These are phyloP conservation scores for Diplodia seriata DNA, from an alignment of 2,329 filamentous ascomycete species.

Conservation along the genomic window DNA sequence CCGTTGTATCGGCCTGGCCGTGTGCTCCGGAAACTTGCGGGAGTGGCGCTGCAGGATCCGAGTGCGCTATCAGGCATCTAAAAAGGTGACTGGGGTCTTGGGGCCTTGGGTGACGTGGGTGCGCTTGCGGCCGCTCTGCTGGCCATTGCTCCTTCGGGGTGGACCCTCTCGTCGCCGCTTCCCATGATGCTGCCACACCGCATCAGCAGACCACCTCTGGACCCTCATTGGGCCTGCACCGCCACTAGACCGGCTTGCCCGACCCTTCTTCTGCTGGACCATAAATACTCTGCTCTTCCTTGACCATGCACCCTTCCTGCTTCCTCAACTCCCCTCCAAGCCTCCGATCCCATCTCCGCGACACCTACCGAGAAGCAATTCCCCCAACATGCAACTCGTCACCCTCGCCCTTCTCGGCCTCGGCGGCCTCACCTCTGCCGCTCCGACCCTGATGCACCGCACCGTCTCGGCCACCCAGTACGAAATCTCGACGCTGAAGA, in stretches of 20 bases:
- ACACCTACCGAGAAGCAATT: not conserved
- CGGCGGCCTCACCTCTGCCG: constrained; percentile 1
- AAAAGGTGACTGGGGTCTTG: not conserved
- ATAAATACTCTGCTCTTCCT: not conserved
- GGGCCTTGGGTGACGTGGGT: not conserved
- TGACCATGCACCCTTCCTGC: not conserved
- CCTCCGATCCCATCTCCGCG: not conserved
- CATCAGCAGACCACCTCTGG: not conserved
- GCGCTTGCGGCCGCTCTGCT: not conserved
- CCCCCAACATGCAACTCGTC: constrained; percentile 21
- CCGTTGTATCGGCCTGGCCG: constrained; percentile 2
- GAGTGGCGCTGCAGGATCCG: not conserved
- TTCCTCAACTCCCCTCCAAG: not conserved
- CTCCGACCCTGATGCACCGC: constrained; percentile 18
- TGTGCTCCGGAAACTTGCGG: constrained; percentile 12
- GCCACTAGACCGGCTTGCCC: not conserved
- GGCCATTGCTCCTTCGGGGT: not conserved
- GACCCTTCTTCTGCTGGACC: not conserved
- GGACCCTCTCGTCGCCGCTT: not conserved
- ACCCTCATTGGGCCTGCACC: too few species aligned
- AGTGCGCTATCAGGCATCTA: too few species aligned
- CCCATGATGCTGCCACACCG: not conserved
- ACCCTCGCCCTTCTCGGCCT: not conserved
- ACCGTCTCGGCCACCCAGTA: constrained; percentile 28
- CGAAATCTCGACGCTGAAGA: constrained; percentile 38